Base-by-base conservation (phyloP, 345 rosid species). In the Melastoma malabathricum region DNA sequence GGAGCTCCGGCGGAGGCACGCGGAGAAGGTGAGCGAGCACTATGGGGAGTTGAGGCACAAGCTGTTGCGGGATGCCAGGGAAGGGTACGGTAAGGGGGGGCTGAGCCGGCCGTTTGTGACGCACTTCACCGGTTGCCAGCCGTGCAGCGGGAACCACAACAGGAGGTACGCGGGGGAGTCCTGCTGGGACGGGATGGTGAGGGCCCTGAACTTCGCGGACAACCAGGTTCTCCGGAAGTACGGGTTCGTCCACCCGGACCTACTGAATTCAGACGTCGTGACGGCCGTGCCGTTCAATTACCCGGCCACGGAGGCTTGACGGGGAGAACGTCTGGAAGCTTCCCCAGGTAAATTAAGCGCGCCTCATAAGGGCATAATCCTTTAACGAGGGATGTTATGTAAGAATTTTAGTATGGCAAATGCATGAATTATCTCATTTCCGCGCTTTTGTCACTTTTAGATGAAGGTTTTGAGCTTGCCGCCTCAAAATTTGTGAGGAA, bases 51-150 rank as follows among this genome's bases (percentile, higher is more conserved):
- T 44, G 64, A 65, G 89, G 60, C 93, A 83, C 68, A 59, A 62
- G 71, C 66, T 67, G 34, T 47, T 79, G 46, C 67, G 68, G 23
- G 80, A 51, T 20, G 82, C 75, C 29, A 79, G 74, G n/a, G 55
- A 52, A 47, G 84, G 86, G 44, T 58, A 19, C 43, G 8, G 43
- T 64, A 82, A 68, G 89, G 73, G 57, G 12, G 41, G 41, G 41
- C 41, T 34, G 0, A 34, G 12, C 41, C 41, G 96, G 50, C 95
- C 98, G 61, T 81, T 84, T 15, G 57, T 87, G 10, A 87, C 96
- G 43, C 98, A 87, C 58, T 92, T 92, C 66, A 76, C 98, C 27
- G 98, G 98, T 13, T 92, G 98, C 43, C 93, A 92, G 55, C 98
- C 96, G 0, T 87, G 98, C 55, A 84, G 80, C 57, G 98, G 98